Percentiles rank a stretch among this genome's conserved stretches.
phyloP scores from a whole-genome alignment of 2,329 filamentous ascomycete genomes.

The Aspergillus puulaauensis region DNA sequence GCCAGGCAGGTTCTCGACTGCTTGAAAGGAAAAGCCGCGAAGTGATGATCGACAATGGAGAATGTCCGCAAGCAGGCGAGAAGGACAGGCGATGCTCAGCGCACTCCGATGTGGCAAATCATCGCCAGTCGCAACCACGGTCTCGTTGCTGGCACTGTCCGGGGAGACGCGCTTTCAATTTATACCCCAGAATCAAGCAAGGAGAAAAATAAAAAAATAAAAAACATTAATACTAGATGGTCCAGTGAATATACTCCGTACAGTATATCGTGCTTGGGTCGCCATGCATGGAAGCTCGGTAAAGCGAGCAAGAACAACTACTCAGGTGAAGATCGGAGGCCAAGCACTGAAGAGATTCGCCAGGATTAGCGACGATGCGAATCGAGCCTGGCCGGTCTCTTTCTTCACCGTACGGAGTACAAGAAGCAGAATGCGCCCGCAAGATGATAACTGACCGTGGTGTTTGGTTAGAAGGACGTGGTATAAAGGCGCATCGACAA shows the following conservation, averaged over 20 bases:
- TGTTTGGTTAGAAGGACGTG: not conserved
- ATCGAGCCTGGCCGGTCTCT: not conserved
- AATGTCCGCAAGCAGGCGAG: slow-evolving; percentile 3
- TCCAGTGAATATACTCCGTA: not conserved
- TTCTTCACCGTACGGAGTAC: not conserved
- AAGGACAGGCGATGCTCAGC: not conserved
- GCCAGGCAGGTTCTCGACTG: not conserved
- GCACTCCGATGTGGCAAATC: not conserved
- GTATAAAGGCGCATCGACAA: no score
- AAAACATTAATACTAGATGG: not conserved
- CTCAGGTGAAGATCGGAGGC: not conserved
- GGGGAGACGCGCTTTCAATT: no score
- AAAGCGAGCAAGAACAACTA: not conserved
- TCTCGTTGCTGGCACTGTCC: not conserved
- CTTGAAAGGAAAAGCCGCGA: not conserved
- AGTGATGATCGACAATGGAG: not conserved
- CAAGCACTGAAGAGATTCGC: not conserved
- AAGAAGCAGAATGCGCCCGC: not conserved
- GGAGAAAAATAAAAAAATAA: not conserved
- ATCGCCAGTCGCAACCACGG: not conserved
- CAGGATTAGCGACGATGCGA: not conserved
- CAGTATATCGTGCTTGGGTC: not conserved
- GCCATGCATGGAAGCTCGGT: not conserved
- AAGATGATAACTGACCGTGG: not conserved
- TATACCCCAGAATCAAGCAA: not conserved